Percentiles rank a stretch among this genome's conserved stretches.
Evolutionary conservation across 805 yeast species (phyloP).

Genomic region (Lachancea waltii): DNA sequence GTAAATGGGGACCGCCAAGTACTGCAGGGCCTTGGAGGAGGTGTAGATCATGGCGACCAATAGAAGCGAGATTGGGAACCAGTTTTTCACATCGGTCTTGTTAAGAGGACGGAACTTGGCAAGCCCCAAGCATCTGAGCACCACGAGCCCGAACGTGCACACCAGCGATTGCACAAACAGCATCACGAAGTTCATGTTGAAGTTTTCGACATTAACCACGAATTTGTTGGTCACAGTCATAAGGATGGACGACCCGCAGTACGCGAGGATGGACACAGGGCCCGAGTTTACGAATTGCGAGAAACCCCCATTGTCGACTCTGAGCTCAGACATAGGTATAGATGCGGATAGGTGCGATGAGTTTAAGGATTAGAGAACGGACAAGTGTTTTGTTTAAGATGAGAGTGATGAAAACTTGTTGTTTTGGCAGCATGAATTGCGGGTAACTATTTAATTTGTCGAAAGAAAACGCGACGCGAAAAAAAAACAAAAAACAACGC

Average conservation of each 20-base stretch:
- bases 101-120: conserved; percentile 85
- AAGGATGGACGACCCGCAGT: conserved; percentile 89
- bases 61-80: conserved; percentile 89
- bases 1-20: conserved; percentile 87
- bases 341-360: background rate
- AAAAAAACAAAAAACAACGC: no score
- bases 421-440: no score
- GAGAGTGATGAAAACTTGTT: no score
- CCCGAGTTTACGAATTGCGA: conserved; percentile 40
- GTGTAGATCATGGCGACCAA: conserved; percentile 95
- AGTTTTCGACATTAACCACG: conserved; percentile 67
- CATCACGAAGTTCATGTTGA: conserved; percentile 80
- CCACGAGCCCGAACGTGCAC: conserved; percentile 65
- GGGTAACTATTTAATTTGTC: no score
- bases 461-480: no score
- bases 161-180: conserved; percentile 84
- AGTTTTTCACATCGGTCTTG: conserved; percentile 83
- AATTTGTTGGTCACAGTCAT: conserved; percentile 98
- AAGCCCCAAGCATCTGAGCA: conserved; percentile 65
- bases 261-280: conserved; percentile 64
- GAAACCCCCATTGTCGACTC: conserved; percentile 20
- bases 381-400: background rate
- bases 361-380: background rate
- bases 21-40: conserved; percentile 89
- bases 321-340: conserved; percentile 28